These are phyloP conservation scores for Trifolium dubium DNA, from an alignment of 306 rosid genomes.

Conservation along the genomic window DNA sequence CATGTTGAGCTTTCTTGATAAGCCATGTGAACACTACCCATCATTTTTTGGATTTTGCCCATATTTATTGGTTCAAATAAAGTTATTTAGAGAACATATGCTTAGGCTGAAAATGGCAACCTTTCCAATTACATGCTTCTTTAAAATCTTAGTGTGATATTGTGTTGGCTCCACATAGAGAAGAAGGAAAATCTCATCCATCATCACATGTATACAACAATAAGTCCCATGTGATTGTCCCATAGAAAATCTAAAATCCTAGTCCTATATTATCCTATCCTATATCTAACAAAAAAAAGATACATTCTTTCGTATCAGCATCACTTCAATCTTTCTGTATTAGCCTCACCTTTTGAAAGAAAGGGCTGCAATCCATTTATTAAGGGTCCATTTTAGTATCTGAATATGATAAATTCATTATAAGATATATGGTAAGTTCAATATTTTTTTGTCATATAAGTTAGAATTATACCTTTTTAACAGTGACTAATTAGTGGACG, in stretches of 20 bases:
- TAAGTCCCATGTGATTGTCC: slow-evolving; percentile 61
- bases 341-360: slow-evolving; percentile 50
- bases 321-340: slow-evolving; percentile 43
- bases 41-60: slow-evolving; percentile 41
- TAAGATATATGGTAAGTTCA: too few species aligned
- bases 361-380: too few species aligned
- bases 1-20: slow-evolving; percentile 38
- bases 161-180: slow-evolving; percentile 46
- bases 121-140: slow-evolving; percentile 39
- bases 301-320: slow-evolving; percentile 25
- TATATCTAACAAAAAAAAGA: slow-evolving; percentile 38
- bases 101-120: slow-evolving; percentile 29
- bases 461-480: too few species aligned
- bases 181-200: slow-evolving; percentile 46
- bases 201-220: slow-evolving; percentile 35
- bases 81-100: slow-evolving; percentile 48
- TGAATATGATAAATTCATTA: too few species aligned
- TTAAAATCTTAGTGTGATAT: slow-evolving; percentile 28
- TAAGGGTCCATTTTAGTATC: too few species aligned
- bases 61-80: slow-evolving; percentile 31
- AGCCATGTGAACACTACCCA: slow-evolving; percentile 40
- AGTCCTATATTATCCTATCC: slow-evolving; percentile 36
- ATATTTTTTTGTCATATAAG: too few species aligned
- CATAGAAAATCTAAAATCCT: slow-evolving; percentile 49
- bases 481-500: too few species aligned